phyloP scores from a whole-genome alignment of 1,139 yeast genomes.

The Geotrichum bryndzae region DNA sequence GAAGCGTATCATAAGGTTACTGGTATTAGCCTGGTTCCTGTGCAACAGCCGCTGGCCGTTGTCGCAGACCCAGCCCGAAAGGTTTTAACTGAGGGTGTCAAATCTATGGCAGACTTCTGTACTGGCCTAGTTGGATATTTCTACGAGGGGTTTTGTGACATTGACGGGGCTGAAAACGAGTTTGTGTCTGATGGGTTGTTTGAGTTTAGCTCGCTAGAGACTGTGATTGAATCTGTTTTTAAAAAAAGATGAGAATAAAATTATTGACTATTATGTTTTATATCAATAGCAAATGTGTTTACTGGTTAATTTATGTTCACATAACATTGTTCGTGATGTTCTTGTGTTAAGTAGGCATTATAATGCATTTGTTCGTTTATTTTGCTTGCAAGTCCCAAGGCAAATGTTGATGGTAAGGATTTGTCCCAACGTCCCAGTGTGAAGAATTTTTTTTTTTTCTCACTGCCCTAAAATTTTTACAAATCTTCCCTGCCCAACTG shows the following conservation, averaged over 20 bases:
- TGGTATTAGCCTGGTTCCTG: background rate
- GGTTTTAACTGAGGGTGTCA: background rate
- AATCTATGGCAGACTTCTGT: background rate
- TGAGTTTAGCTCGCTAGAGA: conserved; percentile 3
- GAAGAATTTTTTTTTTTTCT: background rate
- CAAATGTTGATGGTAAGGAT: background rate
- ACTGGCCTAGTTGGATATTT: background rate
- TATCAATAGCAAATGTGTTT: too few species aligned
- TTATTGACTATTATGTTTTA: too few species aligned
- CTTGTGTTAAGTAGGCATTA: background rate
- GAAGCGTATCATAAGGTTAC: background rate
- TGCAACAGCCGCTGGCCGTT: background rate
- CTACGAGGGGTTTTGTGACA: background rate
- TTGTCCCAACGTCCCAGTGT: background rate
- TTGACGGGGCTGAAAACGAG: conserved; percentile 1
- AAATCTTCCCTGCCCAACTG: background rate
- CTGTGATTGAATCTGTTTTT: background rate
- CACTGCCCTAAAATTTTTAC: background rate
- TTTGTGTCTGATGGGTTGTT: conserved; percentile 5
- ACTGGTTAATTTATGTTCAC: background rate
- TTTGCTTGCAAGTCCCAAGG: background rate
- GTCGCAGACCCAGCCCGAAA: background rate
- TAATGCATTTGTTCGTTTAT: background rate
- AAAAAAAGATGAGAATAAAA: background rate
- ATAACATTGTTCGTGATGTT: background rate